Base-by-base conservation (phyloP, 2,329 filamentous ascomycete species). In the Clarireedia hainanense region DNA sequence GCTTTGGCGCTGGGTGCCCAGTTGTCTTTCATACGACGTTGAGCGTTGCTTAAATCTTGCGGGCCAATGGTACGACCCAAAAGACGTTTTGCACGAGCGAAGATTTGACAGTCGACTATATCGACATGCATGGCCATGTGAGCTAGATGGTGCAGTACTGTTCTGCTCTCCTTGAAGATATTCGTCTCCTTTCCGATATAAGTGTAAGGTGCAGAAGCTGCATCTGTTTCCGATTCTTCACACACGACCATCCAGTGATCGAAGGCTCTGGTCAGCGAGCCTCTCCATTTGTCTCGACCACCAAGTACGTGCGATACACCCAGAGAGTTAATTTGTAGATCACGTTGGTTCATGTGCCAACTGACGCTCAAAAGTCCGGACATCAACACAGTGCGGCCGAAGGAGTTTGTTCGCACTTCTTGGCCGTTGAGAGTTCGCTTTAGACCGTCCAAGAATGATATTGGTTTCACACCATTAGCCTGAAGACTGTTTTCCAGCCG, bases 51-150 rank as follows among this genome's bases (percentile, higher is more conserved):
- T 56, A 94, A 85, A 71, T 97, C 94, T 59, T 89, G 83, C 1
- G 83, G 77, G 1, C 89, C 91, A 58, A 97, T 95, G 0, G 86
- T 85, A 47, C 92, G 84, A 23, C 94, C 92, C 4, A 97, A 81
- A 2, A 96, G 79, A 30, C 91, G 80, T 63, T 86, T 89, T 1
- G 92, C 90, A 7, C 91, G 85, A 5, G 92, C 94, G 70, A 94
- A 96, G 62, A 97, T 95, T 72, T 97, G 92, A 66, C 91, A 92
- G 70, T 97, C 92, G n/a, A 95, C 89, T 53, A 97, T 90, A 67
- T 97, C 92, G 24, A 95, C 91, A 67, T 97, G 91, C 80, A 96
- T 96, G 3, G 91, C 90, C 89, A 99, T 96, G 70, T 97, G 94
- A 0, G 94, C 94, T 12, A 99, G 76, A 65, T 95, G 90, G 68